A percentile compares a stretch with the other conserved stretches of the same genome.
These are phyloP conservation scores for Tuber calosporum DNA, from an alignment of 495 filamentous ascomycete species.

Conservation along the genomic window DNA sequence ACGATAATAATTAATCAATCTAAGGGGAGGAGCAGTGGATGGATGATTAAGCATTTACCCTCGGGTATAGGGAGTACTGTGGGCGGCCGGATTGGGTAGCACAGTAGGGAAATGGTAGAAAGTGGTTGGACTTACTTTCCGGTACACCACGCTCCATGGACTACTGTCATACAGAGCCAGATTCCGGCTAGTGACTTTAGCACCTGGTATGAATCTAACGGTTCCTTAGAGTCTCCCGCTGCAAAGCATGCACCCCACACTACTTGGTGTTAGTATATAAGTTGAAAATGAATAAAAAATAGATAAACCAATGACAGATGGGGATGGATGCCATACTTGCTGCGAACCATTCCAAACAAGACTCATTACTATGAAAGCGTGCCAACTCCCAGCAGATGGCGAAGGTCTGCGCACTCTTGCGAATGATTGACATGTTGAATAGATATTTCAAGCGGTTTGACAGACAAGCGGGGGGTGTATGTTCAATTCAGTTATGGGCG, in stretches of 20 bases:
- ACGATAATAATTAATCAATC: not conserved
- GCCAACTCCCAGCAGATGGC: conserved; percentile 17
- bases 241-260: conserved; percentile 8
- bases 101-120: not conserved
- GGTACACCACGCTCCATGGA: conserved; percentile 6
- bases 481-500: not conserved
- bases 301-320: not conserved
- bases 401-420: not conserved
- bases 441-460: not conserved
- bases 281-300: not conserved
- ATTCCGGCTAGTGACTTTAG: not conserved
- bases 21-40: not conserved
- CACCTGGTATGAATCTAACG: not conserved
- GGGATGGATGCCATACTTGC: not conserved
- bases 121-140: not conserved
- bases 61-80: not conserved
- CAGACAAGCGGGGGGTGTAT: not conserved
- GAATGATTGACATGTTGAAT: not conserved
- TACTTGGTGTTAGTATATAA: not conserved
- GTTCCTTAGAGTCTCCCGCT: not conserved
- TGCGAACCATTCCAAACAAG: conserved; percentile 17
- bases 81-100: not conserved
- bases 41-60: not conserved
- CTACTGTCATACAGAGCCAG: conserved; percentile 5
- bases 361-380: conserved; percentile 20